phyloP scores from a whole-genome alignment of 306 rosid species.

The Cotoneaster glaucophyllus region DNA sequence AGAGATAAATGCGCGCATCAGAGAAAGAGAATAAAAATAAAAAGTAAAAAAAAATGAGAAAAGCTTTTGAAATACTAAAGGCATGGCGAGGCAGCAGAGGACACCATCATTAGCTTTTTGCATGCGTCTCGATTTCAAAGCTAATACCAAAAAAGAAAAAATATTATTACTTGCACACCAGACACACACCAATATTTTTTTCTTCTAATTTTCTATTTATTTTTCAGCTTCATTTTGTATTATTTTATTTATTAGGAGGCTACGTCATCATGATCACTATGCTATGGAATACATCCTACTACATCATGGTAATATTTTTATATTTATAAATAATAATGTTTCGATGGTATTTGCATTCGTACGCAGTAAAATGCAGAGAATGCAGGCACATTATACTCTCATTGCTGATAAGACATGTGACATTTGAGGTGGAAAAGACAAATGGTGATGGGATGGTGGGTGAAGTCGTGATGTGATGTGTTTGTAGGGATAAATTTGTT shows the following conservation, averaged over 20 bases:
- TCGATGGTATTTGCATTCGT: not conserved
- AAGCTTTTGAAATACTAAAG: constrained; percentile 60
- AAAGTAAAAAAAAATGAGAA: not conserved
- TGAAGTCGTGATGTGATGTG: constrained; percentile 24
- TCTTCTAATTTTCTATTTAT: not conserved
- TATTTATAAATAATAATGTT: not conserved
- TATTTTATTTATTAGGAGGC: not conserved
- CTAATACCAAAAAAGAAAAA: not conserved
- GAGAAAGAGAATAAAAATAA: not conserved
- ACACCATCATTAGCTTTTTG: constrained; percentile 80
- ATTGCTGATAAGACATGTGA: constrained; percentile 37
- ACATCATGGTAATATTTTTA: not conserved
- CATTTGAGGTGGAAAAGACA: constrained; percentile 15
- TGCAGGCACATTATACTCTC: constrained; percentile 13
- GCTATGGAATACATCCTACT: not conserved
- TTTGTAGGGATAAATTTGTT: not conserved
- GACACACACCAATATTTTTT: not conserved
- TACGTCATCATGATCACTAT: constrained; percentile 23
- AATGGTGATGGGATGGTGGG: constrained; percentile 31
- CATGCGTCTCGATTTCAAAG: constrained; percentile 68
- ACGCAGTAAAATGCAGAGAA: not conserved
- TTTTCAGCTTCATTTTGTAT: not conserved
- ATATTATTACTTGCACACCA: not conserved
- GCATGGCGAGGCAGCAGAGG: constrained; percentile 38
- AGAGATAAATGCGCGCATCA: constrained; percentile 30